phyloP scores from a whole-genome alignment of 106 monocot genomes.

The Acorus gramineus region DNA sequence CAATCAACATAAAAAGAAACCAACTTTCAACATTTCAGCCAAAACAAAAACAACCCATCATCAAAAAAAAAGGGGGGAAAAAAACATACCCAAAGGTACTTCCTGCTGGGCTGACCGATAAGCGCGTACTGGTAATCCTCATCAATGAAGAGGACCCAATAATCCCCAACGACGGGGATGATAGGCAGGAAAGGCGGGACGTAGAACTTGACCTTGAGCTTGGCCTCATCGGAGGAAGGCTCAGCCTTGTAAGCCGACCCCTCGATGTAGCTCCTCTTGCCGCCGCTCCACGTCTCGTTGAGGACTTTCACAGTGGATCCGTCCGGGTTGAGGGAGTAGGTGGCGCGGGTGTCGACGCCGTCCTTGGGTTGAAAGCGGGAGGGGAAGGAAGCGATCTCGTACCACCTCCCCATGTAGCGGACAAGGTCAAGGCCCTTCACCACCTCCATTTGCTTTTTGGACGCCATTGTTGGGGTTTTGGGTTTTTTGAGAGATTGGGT shows the following conservation, averaged over 20 bases:
- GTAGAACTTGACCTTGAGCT: constrained; percentile 93
- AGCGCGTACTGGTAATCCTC: constrained; percentile 59
- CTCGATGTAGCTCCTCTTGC: constrained; percentile 60
- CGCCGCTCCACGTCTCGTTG: constrained; percentile 89
- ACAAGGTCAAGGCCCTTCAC: constrained; percentile 57
- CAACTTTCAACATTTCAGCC: no score
- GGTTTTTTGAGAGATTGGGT: no score
- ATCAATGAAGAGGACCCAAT: constrained; percentile 85
- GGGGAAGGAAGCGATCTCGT: constrained; percentile 94
- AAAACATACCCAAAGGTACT: constrained; percentile 67
- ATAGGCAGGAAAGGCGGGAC: constrained; percentile 89
- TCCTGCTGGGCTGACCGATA: constrained; percentile 63
- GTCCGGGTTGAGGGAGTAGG: constrained; percentile 60
- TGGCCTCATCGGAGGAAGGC: constrained; percentile 67
- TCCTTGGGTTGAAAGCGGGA: constrained; percentile 64
- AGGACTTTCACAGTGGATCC: constrained; percentile 52
- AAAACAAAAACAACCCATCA: neutral
- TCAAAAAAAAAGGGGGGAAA: neutral
- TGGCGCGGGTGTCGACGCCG: constrained; percentile 76
- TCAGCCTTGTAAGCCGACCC: constrained; percentile 70
- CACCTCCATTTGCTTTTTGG: constrained; percentile 43
- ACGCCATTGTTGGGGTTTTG: no score
- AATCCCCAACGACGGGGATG: constrained; percentile 66
- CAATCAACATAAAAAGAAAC: neutral
- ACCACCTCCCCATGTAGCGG: constrained; percentile 94